Base-by-base conservation (phyloP, 495 filamentous ascomycete genomes). In the Xylaria nigripes region DNA sequence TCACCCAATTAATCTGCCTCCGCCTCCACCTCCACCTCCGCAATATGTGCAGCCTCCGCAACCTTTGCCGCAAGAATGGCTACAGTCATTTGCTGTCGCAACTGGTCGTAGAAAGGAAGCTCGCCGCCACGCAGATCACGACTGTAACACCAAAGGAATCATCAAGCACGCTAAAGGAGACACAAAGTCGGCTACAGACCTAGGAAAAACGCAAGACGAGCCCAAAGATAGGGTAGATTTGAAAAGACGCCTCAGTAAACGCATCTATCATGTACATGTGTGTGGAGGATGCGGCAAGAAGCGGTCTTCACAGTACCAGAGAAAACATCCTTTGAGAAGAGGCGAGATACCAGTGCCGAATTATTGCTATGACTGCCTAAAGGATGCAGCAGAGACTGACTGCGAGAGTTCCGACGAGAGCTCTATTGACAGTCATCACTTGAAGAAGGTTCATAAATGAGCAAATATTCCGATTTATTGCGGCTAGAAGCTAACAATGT, bases 221-320 rank as follows among this genome's bases (percentile, higher is more conserved):
- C 19, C 32, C 6, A 24, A 34, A 41, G 2, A 50, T 1, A 34
- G 25, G 27, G 41, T 48, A n/a, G 44, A 15, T 24, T 32, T 54
- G 23, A 46, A 38, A 6, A 10, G 44, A 25, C 29, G 40, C 12
- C 25, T 60, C 16, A 47, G 57, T n/a, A 60, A 56, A 22, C 54
- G 48, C 29, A 57, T 59, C 19, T 57, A 46, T 3, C 59, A 64
- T 48, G 29, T 43, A 22, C 59, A 62, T 52, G 25, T 55, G n/a
- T 67, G 64, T 40, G 44, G 47, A 18, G 57, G 48, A 13, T 67
- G 64, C 36, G 64, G 64, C 22, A 54, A 58, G 41, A 53, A 48
- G 44, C 45, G 59, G 16, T 59, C 64, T 10, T 51, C 27, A 32
- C 41, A n/a, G 43, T 62, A 59, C 21, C 61, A 61, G 2, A 54